phyloP scores from a whole-genome alignment of 2,329 filamentous ascomycete genomes.

The Sporothrix sp. region DNA sequence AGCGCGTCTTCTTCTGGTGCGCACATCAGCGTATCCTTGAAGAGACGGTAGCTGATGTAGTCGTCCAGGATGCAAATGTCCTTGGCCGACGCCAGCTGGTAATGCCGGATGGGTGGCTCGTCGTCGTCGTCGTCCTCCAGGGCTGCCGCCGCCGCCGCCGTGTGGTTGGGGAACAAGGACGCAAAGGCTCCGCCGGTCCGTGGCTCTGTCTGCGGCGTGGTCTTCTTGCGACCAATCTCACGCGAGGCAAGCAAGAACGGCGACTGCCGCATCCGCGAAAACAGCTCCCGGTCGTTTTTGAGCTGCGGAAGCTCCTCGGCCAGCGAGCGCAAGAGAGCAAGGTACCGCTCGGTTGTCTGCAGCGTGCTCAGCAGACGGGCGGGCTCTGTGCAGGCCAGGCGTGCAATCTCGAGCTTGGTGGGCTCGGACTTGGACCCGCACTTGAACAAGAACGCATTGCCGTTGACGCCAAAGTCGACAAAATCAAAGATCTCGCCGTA shows the following conservation, averaged over 20 bases:
- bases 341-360: conserved; percentile 74
- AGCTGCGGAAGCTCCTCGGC: conserved; percentile 61
- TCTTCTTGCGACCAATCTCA: conserved; percentile 43
- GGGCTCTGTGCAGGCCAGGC: conserved; percentile 74
- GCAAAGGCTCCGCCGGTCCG: not conserved
- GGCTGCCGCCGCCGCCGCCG: conserved; percentile 26
- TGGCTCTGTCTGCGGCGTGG: not conserved
- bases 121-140: conserved; percentile 48
- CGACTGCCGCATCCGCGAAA: conserved; percentile 62
- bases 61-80: conserved; percentile 78
- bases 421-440: conserved; percentile 89
- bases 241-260: conserved; percentile 76
- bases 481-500: conserved; percentile 95
- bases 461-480: conserved; percentile 82
- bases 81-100: conserved; percentile 61
- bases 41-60: conserved; percentile 78
- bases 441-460: conserved; percentile 78
- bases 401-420: conserved; percentile 74
- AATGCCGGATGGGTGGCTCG: conserved; percentile 60
- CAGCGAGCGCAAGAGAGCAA: conserved; percentile 70
- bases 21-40: conserved; percentile 74
- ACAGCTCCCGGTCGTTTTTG: conserved; percentile 70
- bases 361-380: conserved; percentile 71
- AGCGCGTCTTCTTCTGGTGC: conserved; percentile 83
- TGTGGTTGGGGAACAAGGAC: not conserved